Percentiles rank a stretch among this genome's conserved stretches.
Conservation (phyloP, 2,329 filamentous ascomycete species). For the Talaromyces sp. region DNA sequence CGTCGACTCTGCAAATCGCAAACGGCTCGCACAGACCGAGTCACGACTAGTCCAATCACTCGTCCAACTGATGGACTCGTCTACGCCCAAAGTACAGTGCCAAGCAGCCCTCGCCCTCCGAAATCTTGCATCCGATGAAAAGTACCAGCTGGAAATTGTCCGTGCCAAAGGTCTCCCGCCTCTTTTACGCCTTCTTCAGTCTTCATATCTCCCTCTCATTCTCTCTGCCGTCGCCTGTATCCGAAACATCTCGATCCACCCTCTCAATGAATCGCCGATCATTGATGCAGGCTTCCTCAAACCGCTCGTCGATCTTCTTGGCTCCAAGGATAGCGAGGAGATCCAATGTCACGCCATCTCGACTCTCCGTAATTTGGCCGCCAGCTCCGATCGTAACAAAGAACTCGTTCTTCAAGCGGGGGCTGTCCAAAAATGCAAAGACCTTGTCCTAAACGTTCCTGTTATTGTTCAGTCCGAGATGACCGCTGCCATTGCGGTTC, state of each 20-base stretch:
- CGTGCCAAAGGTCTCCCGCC: conserved; percentile 79
- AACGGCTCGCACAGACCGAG: conserved; percentile 85
- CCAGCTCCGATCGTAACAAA: conserved; percentile 96
- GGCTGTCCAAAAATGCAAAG: conserved; percentile 97
- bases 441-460: conserved; percentile 87
- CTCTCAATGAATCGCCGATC: conserved; percentile 94
- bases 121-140: conserved; percentile 95
- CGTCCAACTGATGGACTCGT: conserved; percentile 95
- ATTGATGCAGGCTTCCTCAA: conserved; percentile 96
- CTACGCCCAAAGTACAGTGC: conserved; percentile 95
- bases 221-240: conserved; percentile 97
- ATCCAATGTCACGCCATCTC: conserved; percentile 99
- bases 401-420: conserved; percentile 94
- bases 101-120: conserved; percentile 90
- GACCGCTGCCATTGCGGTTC: conserved; percentile 97
- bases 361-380: conserved; percentile 88
- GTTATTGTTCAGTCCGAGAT: conserved; percentile 96
- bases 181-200: conserved; percentile 83
- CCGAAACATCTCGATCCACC: conserved; percentile 97
- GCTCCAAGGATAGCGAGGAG: conserved; percentile 95
- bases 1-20: conserved; percentile 84
- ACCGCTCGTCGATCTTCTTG: conserved; percentile 86
- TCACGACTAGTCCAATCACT: conserved; percentile 87
- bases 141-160: conserved; percentile 97
- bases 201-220: conserved; percentile 91